Conservation (phyloP, 345 rosid species). For the Abelmoschus esculentus region DNA sequence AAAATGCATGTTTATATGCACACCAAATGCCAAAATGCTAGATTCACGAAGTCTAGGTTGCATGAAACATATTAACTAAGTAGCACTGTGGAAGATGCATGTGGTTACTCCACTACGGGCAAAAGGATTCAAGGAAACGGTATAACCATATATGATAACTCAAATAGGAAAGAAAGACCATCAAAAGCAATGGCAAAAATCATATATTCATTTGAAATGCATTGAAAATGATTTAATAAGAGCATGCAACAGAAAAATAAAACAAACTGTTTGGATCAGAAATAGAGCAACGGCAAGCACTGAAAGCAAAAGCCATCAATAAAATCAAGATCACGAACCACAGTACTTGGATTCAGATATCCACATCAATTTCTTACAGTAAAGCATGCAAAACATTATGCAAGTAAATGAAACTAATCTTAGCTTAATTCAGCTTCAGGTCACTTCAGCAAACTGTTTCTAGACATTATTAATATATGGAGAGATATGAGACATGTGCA, state of each 20-base stretch:
- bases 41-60: background rate
- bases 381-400: background rate
- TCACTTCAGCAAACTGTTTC: background rate
- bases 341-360: background rate
- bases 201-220: background rate
- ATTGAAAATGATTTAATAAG: background rate
- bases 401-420: constrained; percentile 6
- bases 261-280: background rate
- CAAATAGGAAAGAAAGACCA: no score
- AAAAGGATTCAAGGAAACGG: background rate
- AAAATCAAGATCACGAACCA: background rate
- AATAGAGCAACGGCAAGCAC: background rate
- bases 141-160: no score
- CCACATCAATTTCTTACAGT: background rate
- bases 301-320: background rate
- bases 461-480: background rate
- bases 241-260: background rate
- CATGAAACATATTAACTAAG: background rate
- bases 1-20: background rate
- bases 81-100: background rate
- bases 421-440: background rate
- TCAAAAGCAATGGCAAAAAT: background rate
- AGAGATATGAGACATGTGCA: constrained; percentile 5
- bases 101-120: background rate
- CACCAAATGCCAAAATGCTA: background rate